Evolutionary conservation across 1,284 basidiomycete genomes (phyloP).

Genomic region (Ganoderma multipileum): DNA sequence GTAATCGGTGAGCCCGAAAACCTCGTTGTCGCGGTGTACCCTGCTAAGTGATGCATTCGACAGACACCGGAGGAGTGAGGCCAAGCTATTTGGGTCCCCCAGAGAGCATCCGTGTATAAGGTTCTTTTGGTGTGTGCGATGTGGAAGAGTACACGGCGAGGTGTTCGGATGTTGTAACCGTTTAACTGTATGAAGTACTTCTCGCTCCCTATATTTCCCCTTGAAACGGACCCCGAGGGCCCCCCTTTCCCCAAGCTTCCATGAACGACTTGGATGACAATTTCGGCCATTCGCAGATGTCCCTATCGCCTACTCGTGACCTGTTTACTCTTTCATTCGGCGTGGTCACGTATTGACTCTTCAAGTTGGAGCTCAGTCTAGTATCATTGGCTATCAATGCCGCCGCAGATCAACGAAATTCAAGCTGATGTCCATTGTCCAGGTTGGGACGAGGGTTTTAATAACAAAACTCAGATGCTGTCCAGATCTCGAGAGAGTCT

Average conservation of each 20-base stretch:
- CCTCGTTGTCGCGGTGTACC: background rate
- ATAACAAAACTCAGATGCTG: no score
- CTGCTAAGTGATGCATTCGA: background rate
- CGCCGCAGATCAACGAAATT: no score
- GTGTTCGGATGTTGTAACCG: background rate
- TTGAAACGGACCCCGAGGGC: conserved; percentile 23
- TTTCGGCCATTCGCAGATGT: no score
- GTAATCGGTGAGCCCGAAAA: conserved; percentile 53
- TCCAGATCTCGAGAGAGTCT: no score
- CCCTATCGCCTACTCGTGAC: background rate
- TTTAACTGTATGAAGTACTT: background rate
- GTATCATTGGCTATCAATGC: no score
- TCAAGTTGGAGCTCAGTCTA: no score
- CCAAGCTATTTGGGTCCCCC: conserved; percentile 69
- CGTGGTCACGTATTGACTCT: no score
- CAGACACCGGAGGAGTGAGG: conserved; percentile 62
- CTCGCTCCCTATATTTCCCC: conserved; percentile 5
- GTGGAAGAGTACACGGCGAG: background rate
- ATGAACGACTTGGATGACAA: background rate
- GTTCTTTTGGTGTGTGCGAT: background rate
- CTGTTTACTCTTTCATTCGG: background rate
- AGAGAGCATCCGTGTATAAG: conserved; percentile 52
- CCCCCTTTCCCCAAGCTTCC: conserved; percentile 18
- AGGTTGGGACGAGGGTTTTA: no score
- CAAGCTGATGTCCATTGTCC: no score